A percentile compares a stretch with the other conserved stretches of the same genome.
Evolutionary conservation across 2,329 filamentous ascomycete genomes (phyloP).

Genomic region (Paecilomyces sp.): DNA sequence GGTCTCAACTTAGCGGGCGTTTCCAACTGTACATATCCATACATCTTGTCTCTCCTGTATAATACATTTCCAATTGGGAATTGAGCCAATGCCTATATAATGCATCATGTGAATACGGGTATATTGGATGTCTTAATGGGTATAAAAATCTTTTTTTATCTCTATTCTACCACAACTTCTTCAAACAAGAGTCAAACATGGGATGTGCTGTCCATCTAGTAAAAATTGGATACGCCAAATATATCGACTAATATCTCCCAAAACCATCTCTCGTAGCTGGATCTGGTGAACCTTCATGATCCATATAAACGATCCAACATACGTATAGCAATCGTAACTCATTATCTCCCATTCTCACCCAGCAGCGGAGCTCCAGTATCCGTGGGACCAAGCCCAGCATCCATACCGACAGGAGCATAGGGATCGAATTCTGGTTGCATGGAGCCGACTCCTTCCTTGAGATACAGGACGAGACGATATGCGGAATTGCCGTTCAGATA

Average conservation of each 20-base stretch:
- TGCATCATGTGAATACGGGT: not conserved
- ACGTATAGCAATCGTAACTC: not conserved
- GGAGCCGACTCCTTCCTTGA: constrained; percentile 55
- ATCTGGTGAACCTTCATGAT: not conserved
- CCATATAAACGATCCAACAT: not conserved
- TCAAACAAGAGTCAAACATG: not conserved
- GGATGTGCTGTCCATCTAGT: not conserved
- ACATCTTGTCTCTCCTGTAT: not conserved
- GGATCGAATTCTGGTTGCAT: constrained; percentile 32
- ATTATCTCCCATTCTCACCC: constrained; percentile 10
- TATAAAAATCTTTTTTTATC: not conserved
- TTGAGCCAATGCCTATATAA: not conserved
- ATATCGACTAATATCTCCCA: not conserved
- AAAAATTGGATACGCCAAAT: not conserved
- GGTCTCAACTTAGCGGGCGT: not conserved
- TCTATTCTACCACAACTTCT: not conserved
- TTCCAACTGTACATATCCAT: not conserved
- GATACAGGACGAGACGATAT: constrained; percentile 75
- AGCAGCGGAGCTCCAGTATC: not conserved
- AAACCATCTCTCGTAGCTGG: not conserved
- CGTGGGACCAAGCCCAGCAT: not conserved
- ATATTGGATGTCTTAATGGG: not conserved
- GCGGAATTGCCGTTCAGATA: constrained; percentile 96
- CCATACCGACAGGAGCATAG: constrained; percentile 12
- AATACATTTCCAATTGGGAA: not conserved